These are phyloP conservation scores for Citrus hindsii DNA, from an alignment of 345 rosid genomes.

Conservation along the genomic window DNA sequence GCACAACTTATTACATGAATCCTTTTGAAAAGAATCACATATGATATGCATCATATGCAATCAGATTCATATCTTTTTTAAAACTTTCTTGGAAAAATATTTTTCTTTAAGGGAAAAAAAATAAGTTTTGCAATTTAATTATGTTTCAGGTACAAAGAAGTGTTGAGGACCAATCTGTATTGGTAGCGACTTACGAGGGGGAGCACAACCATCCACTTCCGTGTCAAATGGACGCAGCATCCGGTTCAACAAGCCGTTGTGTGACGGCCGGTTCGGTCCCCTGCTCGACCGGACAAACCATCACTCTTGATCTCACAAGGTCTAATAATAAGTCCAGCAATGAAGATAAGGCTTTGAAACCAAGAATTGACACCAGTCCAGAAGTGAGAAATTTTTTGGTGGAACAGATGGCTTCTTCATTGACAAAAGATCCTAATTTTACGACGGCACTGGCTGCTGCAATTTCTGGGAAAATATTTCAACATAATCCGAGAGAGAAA, in stretches of 20 bases:
- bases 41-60: not conserved
- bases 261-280: conserved; percentile 35
- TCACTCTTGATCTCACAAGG: conserved; percentile 53
- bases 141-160: conserved; percentile 88
- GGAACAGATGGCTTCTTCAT: conserved; percentile 92
- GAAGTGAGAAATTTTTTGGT: conserved; percentile 65
- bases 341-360: conserved; percentile 22
- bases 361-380: conserved; percentile 48
- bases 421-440: conserved; percentile 91
- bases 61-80: not conserved
- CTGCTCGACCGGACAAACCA: conserved; percentile 38
- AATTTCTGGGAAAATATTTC: conserved; percentile 73
- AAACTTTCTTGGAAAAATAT: no score
- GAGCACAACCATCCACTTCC: conserved; percentile 94
- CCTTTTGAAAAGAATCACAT: no score
- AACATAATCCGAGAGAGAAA: conserved; percentile 39
- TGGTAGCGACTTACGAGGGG: conserved; percentile 96
- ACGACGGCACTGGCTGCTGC: conserved; percentile 97
- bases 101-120: no score
- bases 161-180: conserved; percentile 73
- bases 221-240: conserved; percentile 51
- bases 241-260: conserved; percentile 38
- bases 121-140: not conserved
- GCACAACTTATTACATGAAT: not conserved
- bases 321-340: conserved; percentile 23